Evolutionary conservation across 768 basidiomycete genomes (phyloP).

Genomic region (Tremella mesenterica): DNA sequence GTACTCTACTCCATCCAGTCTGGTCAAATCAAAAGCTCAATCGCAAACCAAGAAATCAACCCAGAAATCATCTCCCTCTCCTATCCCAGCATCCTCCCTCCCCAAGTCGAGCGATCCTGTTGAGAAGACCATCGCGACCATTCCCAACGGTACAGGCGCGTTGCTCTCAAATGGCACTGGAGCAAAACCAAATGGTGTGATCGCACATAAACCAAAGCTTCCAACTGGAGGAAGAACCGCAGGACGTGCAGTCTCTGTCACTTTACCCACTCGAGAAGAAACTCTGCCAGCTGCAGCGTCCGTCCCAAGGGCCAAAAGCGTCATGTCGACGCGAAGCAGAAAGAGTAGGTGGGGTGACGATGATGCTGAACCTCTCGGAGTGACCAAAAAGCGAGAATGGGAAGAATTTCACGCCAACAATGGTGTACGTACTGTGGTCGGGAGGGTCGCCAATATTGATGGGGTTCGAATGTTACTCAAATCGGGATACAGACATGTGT

Average conservation of each 20-base stretch:
- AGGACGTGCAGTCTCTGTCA: neutral
- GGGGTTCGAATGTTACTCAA: slow-evolving; percentile 95
- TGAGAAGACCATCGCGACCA: neutral
- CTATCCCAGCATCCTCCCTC: neutral
- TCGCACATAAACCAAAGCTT: slow-evolving; percentile 1
- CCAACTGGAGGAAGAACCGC: neutral
- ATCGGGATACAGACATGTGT: slow-evolving; percentile 83
- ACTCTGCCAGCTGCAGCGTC: neutral
- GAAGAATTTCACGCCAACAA: slow-evolving; percentile 70
- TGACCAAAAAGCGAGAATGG: slow-evolving; percentile 23
- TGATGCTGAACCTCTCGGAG: slow-evolving; percentile 50
- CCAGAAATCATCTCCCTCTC: neutral
- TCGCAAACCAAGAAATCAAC: slow-evolving; percentile 18
- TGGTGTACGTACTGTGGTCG: slow-evolving; percentile 85
- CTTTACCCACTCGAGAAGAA: neutral
- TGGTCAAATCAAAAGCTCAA: slow-evolving; percentile 37
- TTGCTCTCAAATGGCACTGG: neutral
- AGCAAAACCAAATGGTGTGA: neutral
- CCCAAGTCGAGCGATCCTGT: neutral
- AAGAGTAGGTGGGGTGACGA: slow-evolving; percentile 43
- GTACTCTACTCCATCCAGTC: slow-evolving; percentile 61
- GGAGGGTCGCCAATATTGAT: slow-evolving; percentile 83
- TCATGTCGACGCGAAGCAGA: slow-evolving; percentile 32
- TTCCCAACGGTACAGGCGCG: neutral
- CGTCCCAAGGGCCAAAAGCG: slow-evolving; percentile 12